A percentile compares a stretch with the other conserved stretches of the same genome.
Evolutionary conservation across 345 rosid species (phyloP).

Genomic region (Barbarea vulgaris): DNA sequence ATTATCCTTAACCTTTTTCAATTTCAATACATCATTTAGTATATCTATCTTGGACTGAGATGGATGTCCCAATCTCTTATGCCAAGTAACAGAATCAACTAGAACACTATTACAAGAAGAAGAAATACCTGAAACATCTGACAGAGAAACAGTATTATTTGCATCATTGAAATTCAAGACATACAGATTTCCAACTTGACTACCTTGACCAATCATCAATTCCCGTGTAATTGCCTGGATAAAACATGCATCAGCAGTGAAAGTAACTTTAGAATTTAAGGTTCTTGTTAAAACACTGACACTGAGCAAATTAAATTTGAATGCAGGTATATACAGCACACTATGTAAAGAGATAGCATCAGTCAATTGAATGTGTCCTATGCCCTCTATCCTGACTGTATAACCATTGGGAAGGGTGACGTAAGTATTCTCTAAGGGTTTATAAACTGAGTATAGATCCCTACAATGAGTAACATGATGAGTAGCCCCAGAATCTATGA

Average conservation of each 20-base stretch:
- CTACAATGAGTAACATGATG: neutral
- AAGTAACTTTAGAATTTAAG: neutral
- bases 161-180: too few relatives aligned
- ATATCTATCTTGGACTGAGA: neutral
- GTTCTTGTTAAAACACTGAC: neutral
- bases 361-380: neutral
- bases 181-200: too few relatives aligned
- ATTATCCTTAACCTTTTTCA: neutral
- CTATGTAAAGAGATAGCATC: neutral
- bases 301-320: neutral
- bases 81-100: neutral
- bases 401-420: neutral
- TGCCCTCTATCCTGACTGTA: neutral
- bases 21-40: neutral
- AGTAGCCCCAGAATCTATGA: too few relatives aligned
- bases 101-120: too few relatives aligned
- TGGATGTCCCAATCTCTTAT: neutral
- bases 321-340: neutral
- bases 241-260: neutral
- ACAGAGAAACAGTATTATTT: too few relatives aligned
- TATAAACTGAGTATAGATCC: fast-evolving
- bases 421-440: neutral
- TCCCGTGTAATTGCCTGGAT: too few relatives aligned
- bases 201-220: too few relatives aligned
- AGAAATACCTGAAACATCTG: too few relatives aligned